These are phyloP conservation scores for Strobilomyces confusus DNA, from an alignment of 768 basidiomycete species.

Conservation along the genomic window DNA sequence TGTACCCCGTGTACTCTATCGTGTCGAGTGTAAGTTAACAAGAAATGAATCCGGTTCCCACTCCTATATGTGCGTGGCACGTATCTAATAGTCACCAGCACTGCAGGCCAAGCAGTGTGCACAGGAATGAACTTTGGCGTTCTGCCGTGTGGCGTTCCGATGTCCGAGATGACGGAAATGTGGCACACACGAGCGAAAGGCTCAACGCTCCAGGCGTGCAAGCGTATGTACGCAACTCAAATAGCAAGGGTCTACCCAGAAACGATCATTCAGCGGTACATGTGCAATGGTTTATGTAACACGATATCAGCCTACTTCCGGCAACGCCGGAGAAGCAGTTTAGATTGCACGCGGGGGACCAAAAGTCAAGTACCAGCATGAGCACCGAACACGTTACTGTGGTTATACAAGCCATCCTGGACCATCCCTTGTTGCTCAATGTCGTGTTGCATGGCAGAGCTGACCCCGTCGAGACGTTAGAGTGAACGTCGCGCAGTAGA, in stretches of 20 bases:
- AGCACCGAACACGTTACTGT: slow-evolving; percentile 11
- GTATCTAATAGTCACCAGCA: slow-evolving; percentile 4
- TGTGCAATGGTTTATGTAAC: slow-evolving; percentile 6
- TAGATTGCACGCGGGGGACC: background rate
- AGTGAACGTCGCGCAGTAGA: background rate
- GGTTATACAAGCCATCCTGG: slow-evolving; percentile 6
- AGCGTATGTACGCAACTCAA: background rate
- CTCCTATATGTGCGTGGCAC: slow-evolving; percentile 4
- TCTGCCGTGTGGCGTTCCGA: background rate
- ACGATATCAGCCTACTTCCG: background rate
- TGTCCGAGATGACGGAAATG: slow-evolving; percentile 18
- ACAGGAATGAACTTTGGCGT: slow-evolving; percentile 11
- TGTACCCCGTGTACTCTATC: background rate
- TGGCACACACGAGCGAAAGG: slow-evolving; percentile 23
- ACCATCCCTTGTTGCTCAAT: slow-evolving; percentile 9
- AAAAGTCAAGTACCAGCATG: slow-evolving; percentile 7
- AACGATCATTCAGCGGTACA: background rate
- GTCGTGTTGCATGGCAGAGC: slow-evolving; percentile 5
- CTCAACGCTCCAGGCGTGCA: slow-evolving; percentile 1
- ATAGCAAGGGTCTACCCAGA: background rate
- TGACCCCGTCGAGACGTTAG: slow-evolving; percentile 3
- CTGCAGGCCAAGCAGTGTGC: slow-evolving; percentile 5
- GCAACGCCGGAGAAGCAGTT: background rate
- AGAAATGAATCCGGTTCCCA: slow-evolving; percentile 12
- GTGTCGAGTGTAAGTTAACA: slow-evolving; percentile 18